phyloP scores from a whole-genome alignment of 257 asterid species.

The Eucommia ulmoides region DNA sequence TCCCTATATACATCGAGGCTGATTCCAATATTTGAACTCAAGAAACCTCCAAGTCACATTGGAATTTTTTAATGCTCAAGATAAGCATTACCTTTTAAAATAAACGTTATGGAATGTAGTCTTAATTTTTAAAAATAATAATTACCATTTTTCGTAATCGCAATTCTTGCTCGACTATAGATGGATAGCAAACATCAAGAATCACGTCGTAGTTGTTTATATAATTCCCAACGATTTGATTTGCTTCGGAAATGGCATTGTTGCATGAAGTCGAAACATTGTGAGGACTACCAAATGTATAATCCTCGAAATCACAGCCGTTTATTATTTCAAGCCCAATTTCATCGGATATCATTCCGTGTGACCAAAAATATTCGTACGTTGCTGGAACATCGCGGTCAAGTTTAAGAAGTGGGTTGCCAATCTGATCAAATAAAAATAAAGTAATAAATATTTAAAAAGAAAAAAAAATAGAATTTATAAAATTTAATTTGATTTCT shows the following conservation, averaged over 20 bases:
- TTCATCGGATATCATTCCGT: slow-evolving; percentile 97
- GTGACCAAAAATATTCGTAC: slow-evolving; percentile 87
- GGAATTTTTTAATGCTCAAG: no score
- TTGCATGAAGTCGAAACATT: slow-evolving; percentile 49
- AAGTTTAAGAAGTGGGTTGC: slow-evolving; percentile 85
- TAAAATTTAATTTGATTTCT: neutral
- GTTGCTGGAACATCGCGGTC: slow-evolving; percentile 85
- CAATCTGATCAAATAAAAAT: slow-evolving; percentile 32
- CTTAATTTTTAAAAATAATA: no score
- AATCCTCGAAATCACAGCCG: slow-evolving; percentile 85
- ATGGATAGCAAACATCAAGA: slow-evolving; percentile 90
- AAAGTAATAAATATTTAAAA: neutral
- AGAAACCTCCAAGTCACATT: no score
- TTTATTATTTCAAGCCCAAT: slow-evolving; percentile 55
- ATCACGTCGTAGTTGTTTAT: slow-evolving; percentile 70
- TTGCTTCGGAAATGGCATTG: slow-evolving; percentile 50
- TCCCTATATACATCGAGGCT: no score
- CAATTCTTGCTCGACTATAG: slow-evolving; percentile 85
- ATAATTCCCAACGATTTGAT: slow-evolving; percentile 56
- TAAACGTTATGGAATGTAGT: no score
- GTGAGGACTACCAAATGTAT: slow-evolving; percentile 58
- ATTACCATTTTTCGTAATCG: slow-evolving; percentile 72
- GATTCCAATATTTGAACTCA: no score
- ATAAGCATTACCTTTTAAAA: no score
- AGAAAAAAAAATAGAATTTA: no score